Percentiles rank a stretch among this genome's conserved stretches.
Evolutionary conservation across 805 yeast species (phyloP).

Genomic region (Pachysolen tannophilus): DNA sequence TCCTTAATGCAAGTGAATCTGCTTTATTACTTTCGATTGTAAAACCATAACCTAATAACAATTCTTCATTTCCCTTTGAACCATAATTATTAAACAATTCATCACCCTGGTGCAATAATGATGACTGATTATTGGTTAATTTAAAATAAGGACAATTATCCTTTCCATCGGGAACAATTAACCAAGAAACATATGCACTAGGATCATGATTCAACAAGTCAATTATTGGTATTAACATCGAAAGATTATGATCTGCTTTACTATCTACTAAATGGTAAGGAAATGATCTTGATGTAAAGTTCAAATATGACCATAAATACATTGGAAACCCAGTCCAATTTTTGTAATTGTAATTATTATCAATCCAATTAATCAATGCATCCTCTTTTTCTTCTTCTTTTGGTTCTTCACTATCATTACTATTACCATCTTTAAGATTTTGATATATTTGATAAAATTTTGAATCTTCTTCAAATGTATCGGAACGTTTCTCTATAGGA

Average conservation of each 20-base stretch:
- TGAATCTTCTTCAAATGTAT: conserved; percentile 16
- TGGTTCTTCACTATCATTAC: neutral
- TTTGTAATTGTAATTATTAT: neutral
- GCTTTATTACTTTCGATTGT: conserved; percentile 46
- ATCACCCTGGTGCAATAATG: conserved; percentile 18
- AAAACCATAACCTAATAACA: conserved; percentile 79
- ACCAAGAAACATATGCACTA: conserved; percentile 59
- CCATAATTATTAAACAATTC: conserved; percentile 82
- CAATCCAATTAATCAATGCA: neutral
- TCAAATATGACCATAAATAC: conserved; percentile 68
- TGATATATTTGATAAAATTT: conserved; percentile 18
- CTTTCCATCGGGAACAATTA: conserved; percentile 12
- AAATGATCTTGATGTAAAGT: conserved; percentile 72
- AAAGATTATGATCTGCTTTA: conserved; percentile 30
- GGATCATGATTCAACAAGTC: conserved; percentile 75
- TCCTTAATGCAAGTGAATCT: conserved; percentile 51
- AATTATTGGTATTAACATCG: conserved; percentile 71
- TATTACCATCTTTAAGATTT: neutral
- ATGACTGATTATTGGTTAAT: conserved; percentile 6
- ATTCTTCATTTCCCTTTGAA: conserved; percentile 77
- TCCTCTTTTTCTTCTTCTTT: conserved; percentile 10
- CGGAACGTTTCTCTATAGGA: conserved; percentile 11
- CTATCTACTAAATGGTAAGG: conserved; percentile 55
- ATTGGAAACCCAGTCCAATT: conserved; percentile 61
- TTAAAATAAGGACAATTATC: conserved; percentile 3